Base-by-base conservation (phyloP, 352 stramenopile genomes). In the Pythium diclinum region DNA sequence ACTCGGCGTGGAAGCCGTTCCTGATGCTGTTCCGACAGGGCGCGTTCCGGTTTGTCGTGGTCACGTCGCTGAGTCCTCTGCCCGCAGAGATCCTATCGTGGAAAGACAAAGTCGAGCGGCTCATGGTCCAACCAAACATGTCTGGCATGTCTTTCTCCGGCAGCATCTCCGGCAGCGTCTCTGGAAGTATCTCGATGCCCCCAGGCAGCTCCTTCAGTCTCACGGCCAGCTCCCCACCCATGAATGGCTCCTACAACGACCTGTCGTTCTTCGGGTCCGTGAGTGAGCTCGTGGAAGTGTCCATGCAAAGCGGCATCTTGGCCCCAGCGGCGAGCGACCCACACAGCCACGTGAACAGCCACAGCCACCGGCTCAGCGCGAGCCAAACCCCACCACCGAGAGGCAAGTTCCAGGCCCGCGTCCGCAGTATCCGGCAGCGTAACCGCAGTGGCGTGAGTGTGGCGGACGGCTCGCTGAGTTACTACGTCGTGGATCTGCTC, bases 401-500 rank as follows among this genome's bases (percentile, higher is more conserved):
- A 5, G 70, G 68, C 21, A 75, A 69, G 46, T 57, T 76, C 2
- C 71, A 81, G 48, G 33, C 61, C 6, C 71, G 74, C 16, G 46
- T 79, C n/a, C 61, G 53, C 3, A 76, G 54, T 40, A 62, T 81
- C 21, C 71, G 68, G 10, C 71, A 81, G 40, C 73, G 64, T 14
- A 59, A 53, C n/a, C 63, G 58, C 33, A 71, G 38, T 17, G 64
- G 61, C 0, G 9, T 70, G 1, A 57, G 32, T 28, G 65, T 77
- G 21, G 44, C 34, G 6, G 80, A 89, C 47, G 75, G 78, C 6
- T 60, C 78, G n/a, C 60, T 89, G 21, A 68, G 44, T 10, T 89
- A 89, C 57, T 83, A 84, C 58, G 80, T 89, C 42, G 78, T 89
- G n/a, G 78, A 89, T 36, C 58, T 89, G 48, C 74, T 87, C 56